Percentiles rank a stretch among this genome's conserved stretches.
Conservation (phyloP, 2,329 filamentous ascomycete genomes). For the Pseudocercospora macadamiae region DNA sequence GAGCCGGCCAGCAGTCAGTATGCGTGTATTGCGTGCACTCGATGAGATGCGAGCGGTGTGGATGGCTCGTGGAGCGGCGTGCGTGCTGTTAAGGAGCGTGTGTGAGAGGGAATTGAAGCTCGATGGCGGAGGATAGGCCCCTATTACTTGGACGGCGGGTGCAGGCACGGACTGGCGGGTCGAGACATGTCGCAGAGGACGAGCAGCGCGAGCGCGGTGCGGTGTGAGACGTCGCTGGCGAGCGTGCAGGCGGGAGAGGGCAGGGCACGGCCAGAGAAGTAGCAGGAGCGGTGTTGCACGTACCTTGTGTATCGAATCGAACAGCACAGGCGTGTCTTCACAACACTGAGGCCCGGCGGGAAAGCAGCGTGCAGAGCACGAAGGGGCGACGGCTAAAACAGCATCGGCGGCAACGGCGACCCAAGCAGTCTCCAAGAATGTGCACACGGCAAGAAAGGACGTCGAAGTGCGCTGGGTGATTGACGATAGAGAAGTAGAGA, state of each 20-base stretch:
- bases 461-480: too few relatives aligned
- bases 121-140: constrained; percentile 7
- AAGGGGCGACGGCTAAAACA: constrained; percentile 13
- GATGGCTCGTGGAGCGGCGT: constrained; percentile 9
- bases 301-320: not conserved
- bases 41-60: constrained; percentile 21
- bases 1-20: constrained; percentile 39
- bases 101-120: constrained; percentile 12
- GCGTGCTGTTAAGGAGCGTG: constrained; percentile 16
- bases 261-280: not conserved
- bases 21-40: constrained; percentile 16
- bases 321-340: not conserved
- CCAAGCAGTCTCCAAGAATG: constrained; percentile 7
- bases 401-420: constrained; percentile 19
- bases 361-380: constrained; percentile 16
- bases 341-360: constrained; percentile 8
- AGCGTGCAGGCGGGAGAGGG: too few relatives aligned
- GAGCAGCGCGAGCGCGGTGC: not conserved
- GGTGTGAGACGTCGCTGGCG: not conserved
- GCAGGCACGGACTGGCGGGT: constrained; percentile 15
- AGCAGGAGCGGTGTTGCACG: constrained; percentile 8
- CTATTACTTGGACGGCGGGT: constrained; percentile 4
- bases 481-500: too few relatives aligned
- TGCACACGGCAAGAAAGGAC: not conserved
- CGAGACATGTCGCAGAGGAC: constrained; percentile 25